phyloP scores from a whole-genome alignment of 164 flowering plant genomes.

The Vitis riparia region DNA sequence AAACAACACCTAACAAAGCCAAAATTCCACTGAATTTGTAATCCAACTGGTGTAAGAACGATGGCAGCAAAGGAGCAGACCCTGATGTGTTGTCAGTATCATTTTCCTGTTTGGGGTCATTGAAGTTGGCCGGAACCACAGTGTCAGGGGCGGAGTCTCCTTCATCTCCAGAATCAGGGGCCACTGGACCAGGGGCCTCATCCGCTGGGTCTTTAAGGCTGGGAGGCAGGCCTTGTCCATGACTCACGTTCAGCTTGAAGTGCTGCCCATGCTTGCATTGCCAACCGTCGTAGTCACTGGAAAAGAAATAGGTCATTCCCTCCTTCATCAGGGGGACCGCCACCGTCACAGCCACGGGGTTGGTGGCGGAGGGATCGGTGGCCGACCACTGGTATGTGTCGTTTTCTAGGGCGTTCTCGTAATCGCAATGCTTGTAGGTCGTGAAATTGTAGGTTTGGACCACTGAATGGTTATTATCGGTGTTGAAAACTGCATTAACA shows the following conservation, averaged over 20 bases:
- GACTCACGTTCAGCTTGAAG: conserved; percentile 70
- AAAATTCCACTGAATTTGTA: conserved; percentile 16
- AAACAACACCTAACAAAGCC: conserved; percentile 24
- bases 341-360: conserved; percentile 35
- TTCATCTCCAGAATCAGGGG: conserved; percentile 41
- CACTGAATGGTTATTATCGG: conserved; percentile 82
- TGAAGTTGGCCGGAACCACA: conserved; percentile 56
- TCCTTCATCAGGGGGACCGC: conserved; percentile 69
- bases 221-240: conserved; percentile 75
- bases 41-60: conserved; percentile 9
- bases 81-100: conserved; percentile 33
- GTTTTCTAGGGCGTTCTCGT: conserved; percentile 40
- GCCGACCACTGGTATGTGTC: conserved; percentile 67
- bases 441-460: conserved; percentile 77
- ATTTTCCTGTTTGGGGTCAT: conserved; percentile 45
- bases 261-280: conserved; percentile 82
- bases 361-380: conserved; percentile 52
- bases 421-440: conserved; percentile 73
- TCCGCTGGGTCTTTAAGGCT: conserved; percentile 34
- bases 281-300: conserved; percentile 83
- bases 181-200: conserved; percentile 48
- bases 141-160: conserved; percentile 67
- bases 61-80: conserved; percentile 21
- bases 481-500: conserved; percentile 77
- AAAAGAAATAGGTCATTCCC: conserved; percentile 79